A percentile compares a stretch with the other conserved stretches of the same genome.
These are phyloP conservation scores for Aspergillus pseudoterreus DNA, from an alignment of 2,329 filamentous ascomycete genomes.

Conservation along the genomic window DNA sequence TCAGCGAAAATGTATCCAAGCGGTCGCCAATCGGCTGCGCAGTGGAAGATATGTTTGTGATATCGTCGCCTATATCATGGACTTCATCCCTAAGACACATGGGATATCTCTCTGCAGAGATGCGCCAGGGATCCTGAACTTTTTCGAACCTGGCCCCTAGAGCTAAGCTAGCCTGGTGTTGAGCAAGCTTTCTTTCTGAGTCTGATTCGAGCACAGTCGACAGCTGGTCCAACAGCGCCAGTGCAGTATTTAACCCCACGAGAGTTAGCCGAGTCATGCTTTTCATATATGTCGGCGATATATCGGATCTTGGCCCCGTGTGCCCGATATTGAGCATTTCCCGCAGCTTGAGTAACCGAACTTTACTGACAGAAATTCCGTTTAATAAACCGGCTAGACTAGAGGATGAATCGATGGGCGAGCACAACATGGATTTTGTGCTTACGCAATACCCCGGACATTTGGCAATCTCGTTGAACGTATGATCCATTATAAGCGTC, in stretches of 20 bases:
- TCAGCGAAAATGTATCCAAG: no score
- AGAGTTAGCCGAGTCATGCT: background rate
- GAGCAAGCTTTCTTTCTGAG: no score
- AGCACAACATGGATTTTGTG: background rate
- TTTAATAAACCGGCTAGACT: background rate
- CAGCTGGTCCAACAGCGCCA: slow-evolving; percentile 4
- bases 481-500: slow-evolving; percentile 1
- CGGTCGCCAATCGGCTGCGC: no score
- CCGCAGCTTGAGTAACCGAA: background rate
- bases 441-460: slow-evolving; percentile 8
- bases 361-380: background rate
- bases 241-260: slow-evolving; percentile 1
- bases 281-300: background rate
- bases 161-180: no score
- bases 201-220: background rate
- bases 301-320: background rate
- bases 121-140: no score
- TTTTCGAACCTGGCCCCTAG: no score
- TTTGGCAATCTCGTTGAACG: slow-evolving; percentile 10
- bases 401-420: background rate
- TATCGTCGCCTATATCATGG: no score
- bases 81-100: no score
- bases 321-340: background rate
- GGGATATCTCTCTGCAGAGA: no score
- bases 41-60: no score